phyloP scores from a whole-genome alignment of 2,329 filamentous ascomycete species.

The Sclerotinia spermophila region DNA sequence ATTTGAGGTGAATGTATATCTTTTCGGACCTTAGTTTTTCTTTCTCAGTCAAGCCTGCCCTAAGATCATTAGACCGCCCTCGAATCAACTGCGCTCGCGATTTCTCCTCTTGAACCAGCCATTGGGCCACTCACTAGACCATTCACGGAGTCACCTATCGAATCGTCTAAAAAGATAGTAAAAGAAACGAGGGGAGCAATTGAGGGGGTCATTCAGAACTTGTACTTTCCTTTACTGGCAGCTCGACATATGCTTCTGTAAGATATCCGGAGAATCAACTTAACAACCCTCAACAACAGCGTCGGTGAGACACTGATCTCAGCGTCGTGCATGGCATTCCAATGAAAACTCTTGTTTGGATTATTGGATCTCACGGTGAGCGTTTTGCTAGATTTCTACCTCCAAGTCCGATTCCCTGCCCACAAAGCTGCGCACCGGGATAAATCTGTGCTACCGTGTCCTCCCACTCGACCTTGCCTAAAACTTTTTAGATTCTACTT shows the following conservation, averaged over 20 bases:
- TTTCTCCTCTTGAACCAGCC: not conserved
- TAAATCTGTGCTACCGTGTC: not conserved
- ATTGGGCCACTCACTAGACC: not conserved
- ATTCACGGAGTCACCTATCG: no score
- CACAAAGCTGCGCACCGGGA: not conserved
- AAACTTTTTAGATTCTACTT: not conserved
- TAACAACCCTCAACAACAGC: no score
- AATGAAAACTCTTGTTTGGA: no score
- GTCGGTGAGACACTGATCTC: no score
- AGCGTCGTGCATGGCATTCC: no score
- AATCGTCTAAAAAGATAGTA: no score
- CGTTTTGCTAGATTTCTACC: not conserved
- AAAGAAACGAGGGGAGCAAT: no score
- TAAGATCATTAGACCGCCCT: not conserved
- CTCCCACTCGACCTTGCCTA: not conserved
- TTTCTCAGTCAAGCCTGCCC: not conserved
- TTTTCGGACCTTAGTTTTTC: not conserved
- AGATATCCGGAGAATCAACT: no score
- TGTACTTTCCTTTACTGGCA: no score
- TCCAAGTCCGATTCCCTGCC: not conserved
- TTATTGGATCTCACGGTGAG: no score
- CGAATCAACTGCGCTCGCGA: not conserved
- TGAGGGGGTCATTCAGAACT: no score
- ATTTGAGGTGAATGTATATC: not conserved
- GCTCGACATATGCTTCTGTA: no score